Evolutionary conservation across 345 rosid genomes (phyloP).

Genomic region (Arabidopsis arenosa): DNA sequence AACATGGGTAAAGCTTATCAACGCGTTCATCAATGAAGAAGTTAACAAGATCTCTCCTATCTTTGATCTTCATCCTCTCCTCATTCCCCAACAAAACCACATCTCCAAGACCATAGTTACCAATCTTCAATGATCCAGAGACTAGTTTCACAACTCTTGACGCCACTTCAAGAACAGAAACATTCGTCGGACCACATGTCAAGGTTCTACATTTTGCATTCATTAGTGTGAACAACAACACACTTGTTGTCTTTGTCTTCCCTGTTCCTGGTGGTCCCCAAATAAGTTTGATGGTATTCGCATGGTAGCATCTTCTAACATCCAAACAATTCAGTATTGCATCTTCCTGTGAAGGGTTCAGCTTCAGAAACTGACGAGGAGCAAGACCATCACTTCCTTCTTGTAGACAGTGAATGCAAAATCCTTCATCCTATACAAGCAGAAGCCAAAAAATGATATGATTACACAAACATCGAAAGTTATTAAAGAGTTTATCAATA

Average conservation of each 20-base stretch:
- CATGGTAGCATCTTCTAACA: conserved; percentile 40
- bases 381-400: conserved; percentile 30
- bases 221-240: conserved; percentile 44
- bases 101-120: conserved; percentile 52
- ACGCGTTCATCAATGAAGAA: conserved; percentile 53
- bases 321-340: conserved; percentile 46
- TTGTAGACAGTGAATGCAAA: conserved; percentile 37
- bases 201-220: conserved; percentile 49
- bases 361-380: conserved; percentile 49
- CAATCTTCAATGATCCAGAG: conserved; percentile 19
- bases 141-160: conserved; percentile 45
- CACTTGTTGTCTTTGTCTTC: conserved; percentile 53
- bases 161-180: conserved; percentile 51
- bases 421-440: conserved; percentile 38
- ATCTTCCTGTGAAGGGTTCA: conserved; percentile 51
- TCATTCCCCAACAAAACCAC: conserved; percentile 50
- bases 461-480: background rate
- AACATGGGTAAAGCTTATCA: conserved; percentile 43
- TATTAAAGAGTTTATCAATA: background rate
- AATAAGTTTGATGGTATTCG: conserved; percentile 43
- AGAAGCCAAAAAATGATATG: background rate
- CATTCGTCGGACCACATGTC: conserved; percentile 57
- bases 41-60: conserved; percentile 43
- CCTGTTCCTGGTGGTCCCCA: conserved; percentile 72
- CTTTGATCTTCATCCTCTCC: conserved; percentile 46